These are phyloP conservation scores for Rhizopogon hawkerae DNA, from an alignment of 1,284 basidiomycete genomes.

Conservation along the genomic window DNA sequence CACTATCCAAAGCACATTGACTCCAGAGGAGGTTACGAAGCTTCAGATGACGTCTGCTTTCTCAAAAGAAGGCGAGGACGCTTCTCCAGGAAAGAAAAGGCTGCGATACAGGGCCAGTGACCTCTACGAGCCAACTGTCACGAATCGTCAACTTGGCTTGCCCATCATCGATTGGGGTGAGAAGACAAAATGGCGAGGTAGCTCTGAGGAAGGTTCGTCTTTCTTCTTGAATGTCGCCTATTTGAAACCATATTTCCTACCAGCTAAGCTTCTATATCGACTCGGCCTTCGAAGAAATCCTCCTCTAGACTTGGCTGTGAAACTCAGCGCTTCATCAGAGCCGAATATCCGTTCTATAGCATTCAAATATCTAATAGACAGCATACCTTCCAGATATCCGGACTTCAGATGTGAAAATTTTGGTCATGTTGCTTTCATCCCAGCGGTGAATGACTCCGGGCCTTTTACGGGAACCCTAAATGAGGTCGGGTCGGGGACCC, in stretches of 20 bases:
- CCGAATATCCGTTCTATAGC: conserved; percentile 43
- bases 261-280: conserved; percentile 77
- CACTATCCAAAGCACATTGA: conserved; percentile 71
- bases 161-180: conserved; percentile 86
- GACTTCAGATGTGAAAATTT: conserved; percentile 54
- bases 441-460: conserved; percentile 50
- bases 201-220: conserved; percentile 74
- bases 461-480: conserved; percentile 56
- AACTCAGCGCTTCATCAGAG: conserved; percentile 55
- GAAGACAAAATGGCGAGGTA: conserved; percentile 66
- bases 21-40: conserved; percentile 60
- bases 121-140: conserved; percentile 79
- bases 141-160: conserved; percentile 66
- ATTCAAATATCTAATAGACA: conserved; percentile 73
- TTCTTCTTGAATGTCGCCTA: not conserved
- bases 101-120: conserved; percentile 56
- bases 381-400: conserved; percentile 54
- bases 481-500: conserved; percentile 40
- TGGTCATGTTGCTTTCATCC: conserved; percentile 68
- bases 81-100: conserved; percentile 27
- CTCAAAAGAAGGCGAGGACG: conserved; percentile 45
- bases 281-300: conserved; percentile 75
- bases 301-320: conserved; percentile 57
- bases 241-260: not conserved
- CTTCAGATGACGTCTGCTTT: conserved; percentile 80